phyloP scores from a whole-genome alignment of 2,329 filamentous ascomycete species.

The Ophiostoma perfectum region DNA sequence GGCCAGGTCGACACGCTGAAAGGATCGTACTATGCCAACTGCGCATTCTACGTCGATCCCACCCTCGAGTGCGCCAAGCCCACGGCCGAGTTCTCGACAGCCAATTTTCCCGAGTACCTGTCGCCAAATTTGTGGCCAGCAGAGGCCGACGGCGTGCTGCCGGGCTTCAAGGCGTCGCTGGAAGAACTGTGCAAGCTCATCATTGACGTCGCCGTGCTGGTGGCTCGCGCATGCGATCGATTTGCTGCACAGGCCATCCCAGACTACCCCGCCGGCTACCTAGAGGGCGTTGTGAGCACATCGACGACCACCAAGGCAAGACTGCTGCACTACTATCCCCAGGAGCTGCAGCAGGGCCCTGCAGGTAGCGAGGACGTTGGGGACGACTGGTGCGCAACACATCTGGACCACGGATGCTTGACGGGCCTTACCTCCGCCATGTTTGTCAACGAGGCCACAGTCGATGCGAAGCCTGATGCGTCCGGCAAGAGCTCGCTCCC shows the following conservation, averaged over 20 bases:
- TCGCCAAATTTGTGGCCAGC: conserved; percentile 85
- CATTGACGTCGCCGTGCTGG: conserved; percentile 82
- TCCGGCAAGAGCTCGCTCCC: conserved; percentile 34
- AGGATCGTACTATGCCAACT: conserved; percentile 80
- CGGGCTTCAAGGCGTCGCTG: conserved; percentile 68
- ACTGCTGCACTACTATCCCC: conserved; percentile 87
- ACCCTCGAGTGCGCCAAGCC: conserved; percentile 57
- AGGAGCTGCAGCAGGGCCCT: conserved; percentile 31
- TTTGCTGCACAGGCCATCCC: conserved; percentile 76
- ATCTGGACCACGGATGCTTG: conserved; percentile 87
- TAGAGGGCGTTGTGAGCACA: conserved; percentile 79
- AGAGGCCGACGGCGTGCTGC: conserved; percentile 56
- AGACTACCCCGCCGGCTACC: conserved; percentile 69
- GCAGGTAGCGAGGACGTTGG: conserved; percentile 32
- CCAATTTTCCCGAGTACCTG: conserved; percentile 79
- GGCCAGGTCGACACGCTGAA: conserved; percentile 75
- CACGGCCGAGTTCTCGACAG: conserved; percentile 50
- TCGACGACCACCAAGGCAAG: conserved; percentile 88
- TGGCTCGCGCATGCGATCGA: conserved; percentile 82
- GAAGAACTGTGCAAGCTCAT: conserved; percentile 75
- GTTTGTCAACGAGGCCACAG: conserved; percentile 74
- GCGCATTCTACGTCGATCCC: conserved; percentile 67
- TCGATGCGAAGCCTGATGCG: conserved; percentile 30
- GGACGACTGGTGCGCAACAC: conserved; percentile 92
- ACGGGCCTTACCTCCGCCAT: conserved; percentile 92